Percentiles rank a stretch among this genome's conserved stretches.
Evolutionary conservation across 148 eudicot genomes (phyloP).

Genomic region (Rhododendron molle): DNA sequence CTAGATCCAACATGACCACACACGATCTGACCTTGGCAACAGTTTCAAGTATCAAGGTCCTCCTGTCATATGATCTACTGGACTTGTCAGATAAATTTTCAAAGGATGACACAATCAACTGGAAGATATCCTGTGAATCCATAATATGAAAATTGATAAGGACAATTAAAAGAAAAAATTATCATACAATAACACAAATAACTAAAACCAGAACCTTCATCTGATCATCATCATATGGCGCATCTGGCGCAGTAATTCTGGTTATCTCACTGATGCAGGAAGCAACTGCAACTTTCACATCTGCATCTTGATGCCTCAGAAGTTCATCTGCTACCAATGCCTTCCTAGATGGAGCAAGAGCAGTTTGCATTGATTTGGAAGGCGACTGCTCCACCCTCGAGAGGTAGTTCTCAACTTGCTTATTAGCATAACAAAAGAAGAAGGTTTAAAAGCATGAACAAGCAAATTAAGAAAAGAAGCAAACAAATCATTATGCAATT

Average conservation of each 20-base stretch:
- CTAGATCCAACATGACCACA: conserved; percentile 97
- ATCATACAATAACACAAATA: not conserved
- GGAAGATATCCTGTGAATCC: conserved; percentile 63
- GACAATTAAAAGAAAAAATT: not conserved
- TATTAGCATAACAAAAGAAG: conserved; percentile 10
- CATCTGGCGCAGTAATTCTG: conserved; percentile 96
- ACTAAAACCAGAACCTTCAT: conserved; percentile 61
- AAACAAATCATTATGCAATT: not conserved
- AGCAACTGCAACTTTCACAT: conserved; percentile 84
- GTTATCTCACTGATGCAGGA: conserved; percentile 97
- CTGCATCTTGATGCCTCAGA: conserved; percentile 56
- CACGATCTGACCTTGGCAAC: conserved; percentile 92
- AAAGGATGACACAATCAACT: conserved; percentile 83
- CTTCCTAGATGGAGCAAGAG: conserved; percentile 60
- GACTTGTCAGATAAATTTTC: conserved; percentile 64
- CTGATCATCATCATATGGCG: conserved; percentile 81
- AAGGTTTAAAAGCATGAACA: not conserved
- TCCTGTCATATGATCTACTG: conserved; percentile 55
- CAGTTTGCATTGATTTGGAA: conserved; percentile 59
- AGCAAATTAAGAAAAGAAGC: not conserved
- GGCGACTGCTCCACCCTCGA: conserved; percentile 89
- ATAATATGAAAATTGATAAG: not conserved
- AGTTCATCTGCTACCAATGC: conserved; percentile 60
- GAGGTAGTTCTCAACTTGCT: conserved; percentile 61
- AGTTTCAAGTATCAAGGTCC: conserved; percentile 77